Base-by-base conservation (phyloP, 192 early-diverging fungal species). In the Backusella tuberculispora region DNA sequence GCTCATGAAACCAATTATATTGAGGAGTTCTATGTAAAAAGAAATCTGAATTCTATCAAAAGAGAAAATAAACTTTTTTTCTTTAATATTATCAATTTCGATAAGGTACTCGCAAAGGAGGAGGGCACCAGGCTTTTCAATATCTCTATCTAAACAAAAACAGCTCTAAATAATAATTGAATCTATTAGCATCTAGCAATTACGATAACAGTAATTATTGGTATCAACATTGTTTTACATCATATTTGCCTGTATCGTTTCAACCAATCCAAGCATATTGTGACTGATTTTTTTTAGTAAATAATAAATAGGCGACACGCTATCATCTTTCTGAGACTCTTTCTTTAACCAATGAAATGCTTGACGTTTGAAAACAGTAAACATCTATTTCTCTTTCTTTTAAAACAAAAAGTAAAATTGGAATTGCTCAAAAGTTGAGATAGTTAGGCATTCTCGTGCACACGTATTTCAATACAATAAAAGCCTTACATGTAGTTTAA, bases 241-340 rank as follows among this genome's bases (percentile, higher is more conserved):
- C 17, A 19, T 19, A 53, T 53, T 19, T 53, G 9, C 48, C 48
- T 53, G 17, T 53, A 53, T 53, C 48, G 48, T 53, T 53, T 53
- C 48, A 53, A 17, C 48, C 48, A 53, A 53, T 53, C 48, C 19
- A 53, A 53, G n/a, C n/a, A 53, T 53, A 19, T 53, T 19, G 48
- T 48, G n/a, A 48, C n/a, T 48, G 47, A n/a, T 6, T 17, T 17
- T 19, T 19, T 19, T n/a, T n/a, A n/a, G n/a, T n/a, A 19, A 17
- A 19, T 19, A 53, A 53, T 53, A 53, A 53, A 53, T 8, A 53
- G n/a, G n/a, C 48, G 15, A 48, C 7, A 17, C 4, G n/a, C 15
- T n/a, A n/a, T n/a, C 7, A 8, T 19, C 8, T 19, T 17, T 1
- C 17, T 19, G 6, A 42, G 7, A 42, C 41, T 42, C 41, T 42